Evolutionary conservation across 768 basidiomycete genomes (phyloP).

Genomic region (Lactarius sp.): DNA sequence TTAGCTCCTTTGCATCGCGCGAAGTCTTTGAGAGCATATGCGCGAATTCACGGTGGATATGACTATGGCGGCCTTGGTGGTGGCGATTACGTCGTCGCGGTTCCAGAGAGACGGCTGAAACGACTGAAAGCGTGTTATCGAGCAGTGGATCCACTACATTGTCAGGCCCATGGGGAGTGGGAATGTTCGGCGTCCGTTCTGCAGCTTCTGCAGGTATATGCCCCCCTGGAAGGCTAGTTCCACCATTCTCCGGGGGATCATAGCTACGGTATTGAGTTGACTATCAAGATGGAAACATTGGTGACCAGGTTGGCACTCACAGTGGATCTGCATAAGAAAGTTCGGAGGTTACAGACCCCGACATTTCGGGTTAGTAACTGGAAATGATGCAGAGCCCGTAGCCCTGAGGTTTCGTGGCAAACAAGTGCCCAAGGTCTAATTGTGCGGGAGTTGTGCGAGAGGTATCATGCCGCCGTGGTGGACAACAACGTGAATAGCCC

Average conservation of each 20-base stretch:
- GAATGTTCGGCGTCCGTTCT: background rate
- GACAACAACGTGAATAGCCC: background rate
- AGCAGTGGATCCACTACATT: background rate
- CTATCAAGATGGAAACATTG: conserved; percentile 15
- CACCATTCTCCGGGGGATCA: background rate
- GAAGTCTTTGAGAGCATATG: conserved; percentile 23
- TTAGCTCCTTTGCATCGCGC: conserved; percentile 29
- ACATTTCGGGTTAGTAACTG: background rate
- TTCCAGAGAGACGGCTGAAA: conserved; percentile 23
- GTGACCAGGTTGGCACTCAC: conserved; percentile 14
- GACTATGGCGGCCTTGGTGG: conserved; percentile 14
- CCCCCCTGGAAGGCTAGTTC: background rate
- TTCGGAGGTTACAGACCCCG: conserved; percentile 13
- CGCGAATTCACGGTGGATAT: conserved; percentile 22
- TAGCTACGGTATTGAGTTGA: conserved; percentile 4
- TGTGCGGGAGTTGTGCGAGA: no score
- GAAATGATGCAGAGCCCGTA: no score
- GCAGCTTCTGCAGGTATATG: background rate
- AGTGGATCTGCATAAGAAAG: conserved; percentile 7
- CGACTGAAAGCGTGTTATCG: conserved; percentile 18
- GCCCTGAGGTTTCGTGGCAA: no score
- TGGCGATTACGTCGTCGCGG: conserved; percentile 23
- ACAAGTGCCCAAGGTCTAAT: no score
- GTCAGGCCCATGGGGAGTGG: background rate
- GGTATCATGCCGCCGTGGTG: no score